Evolutionary conservation across 129 eudicot species (phyloP), one percentile per base, ranked within the genome.

Genomic region (Helichrysum umbraculigerum): DNA sequence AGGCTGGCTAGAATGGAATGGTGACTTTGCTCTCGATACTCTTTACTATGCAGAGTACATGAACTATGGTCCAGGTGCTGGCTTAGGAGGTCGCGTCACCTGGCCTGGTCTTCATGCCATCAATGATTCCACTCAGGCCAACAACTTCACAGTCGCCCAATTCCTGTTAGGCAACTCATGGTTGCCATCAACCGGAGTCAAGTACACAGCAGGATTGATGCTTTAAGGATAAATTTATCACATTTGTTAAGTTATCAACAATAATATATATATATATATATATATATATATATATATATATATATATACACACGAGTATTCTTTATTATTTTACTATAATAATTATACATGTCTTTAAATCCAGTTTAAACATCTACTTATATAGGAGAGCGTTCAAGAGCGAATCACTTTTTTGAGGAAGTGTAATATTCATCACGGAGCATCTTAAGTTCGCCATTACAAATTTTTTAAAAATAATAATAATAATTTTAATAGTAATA

Each of bases 1-100:
- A 79, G 98, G 98, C 11, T 93, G 98, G 98, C 86, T 91, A 0
- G 97, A 91, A 42, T 90, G 97, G 98, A 85, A 88, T n/a, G 92
- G 87, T 2, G 72, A 81, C 34, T 78, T 87, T 14, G 92, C 87
- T 0, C 75, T 90, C 71, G 91, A 91, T 75, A 82, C 88, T 3
- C 77, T 93, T 32, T 93, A 74, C 54, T 93, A 88, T 66, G 97
- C 71, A 4, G 98, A 93, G 88, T 93, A 80, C 52, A 68, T 78
- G 91, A 93, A 93, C 74, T 87, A 79, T 73, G 98, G 98, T 12
- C 96, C 91, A 14, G 96, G 98, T 5, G 92, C 97, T 7, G 86
- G 85, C 1, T 61, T 87, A 22, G 87, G 81, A 21, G 76, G 72
- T 50, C 81, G 98, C 16, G 91, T 93, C 20, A 87, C 42, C 51